Evolutionary conservation across 768 basidiomycete genomes (phyloP).

Genomic region (Pholiota molesta): DNA sequence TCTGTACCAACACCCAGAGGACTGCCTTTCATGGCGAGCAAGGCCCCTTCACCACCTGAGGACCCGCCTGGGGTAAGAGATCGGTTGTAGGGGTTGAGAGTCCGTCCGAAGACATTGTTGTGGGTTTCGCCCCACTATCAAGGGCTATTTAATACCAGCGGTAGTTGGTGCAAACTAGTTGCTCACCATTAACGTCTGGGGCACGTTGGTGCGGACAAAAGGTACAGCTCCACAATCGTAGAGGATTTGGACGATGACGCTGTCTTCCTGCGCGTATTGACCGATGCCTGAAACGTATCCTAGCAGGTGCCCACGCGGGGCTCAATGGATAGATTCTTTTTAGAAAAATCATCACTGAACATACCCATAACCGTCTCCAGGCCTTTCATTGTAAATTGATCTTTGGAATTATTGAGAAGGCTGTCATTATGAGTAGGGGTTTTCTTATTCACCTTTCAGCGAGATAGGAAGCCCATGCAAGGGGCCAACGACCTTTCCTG

Average conservation of each 20-base stretch:
- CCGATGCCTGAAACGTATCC: constrained; percentile 82
- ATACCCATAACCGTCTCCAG: constrained; percentile 71
- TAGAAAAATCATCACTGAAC: background rate
- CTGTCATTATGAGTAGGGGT: background rate
- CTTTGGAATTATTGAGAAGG: constrained; percentile 50
- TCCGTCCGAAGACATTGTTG: constrained; percentile 66
- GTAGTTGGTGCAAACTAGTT: background rate
- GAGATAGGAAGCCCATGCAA: constrained; percentile 57
- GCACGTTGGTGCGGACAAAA: constrained; percentile 73
- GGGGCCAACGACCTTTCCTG: constrained; percentile 69
- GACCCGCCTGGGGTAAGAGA: constrained; percentile 63
- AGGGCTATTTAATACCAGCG: background rate
- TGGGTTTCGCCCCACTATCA: constrained; percentile 55
- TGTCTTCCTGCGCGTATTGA: constrained; percentile 56
- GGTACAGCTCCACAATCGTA: constrained; percentile 68
- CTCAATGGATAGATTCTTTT: background rate
- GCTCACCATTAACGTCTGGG: constrained; percentile 72
- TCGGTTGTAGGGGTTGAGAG: constrained; percentile 62
- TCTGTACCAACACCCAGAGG: constrained; percentile 67
- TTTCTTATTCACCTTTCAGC: constrained; percentile 9
- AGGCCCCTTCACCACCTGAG: constrained; percentile 68
- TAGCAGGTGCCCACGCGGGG: constrained; percentile 20
- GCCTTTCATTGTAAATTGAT: constrained; percentile 71
- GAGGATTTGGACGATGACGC: constrained; percentile 67
- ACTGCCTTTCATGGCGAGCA: constrained; percentile 61